Percentiles rank a stretch among this genome's conserved stretches.
Conservation (phyloP, 768 basidiomycete genomes). For the Kwoniella sp. region DNA sequence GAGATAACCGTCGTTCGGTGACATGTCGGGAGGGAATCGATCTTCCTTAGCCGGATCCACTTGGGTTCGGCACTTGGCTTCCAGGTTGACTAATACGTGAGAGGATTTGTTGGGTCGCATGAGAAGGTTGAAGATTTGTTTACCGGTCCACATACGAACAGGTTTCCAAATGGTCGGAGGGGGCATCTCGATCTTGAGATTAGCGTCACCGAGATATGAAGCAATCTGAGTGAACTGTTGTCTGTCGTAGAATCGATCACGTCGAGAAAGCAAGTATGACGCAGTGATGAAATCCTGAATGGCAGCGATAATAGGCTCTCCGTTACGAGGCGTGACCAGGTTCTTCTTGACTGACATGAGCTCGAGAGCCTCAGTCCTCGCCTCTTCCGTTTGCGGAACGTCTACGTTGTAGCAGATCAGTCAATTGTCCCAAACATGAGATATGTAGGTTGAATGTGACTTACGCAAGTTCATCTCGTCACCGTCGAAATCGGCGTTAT, state of each 20-base stretch:
- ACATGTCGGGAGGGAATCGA: slow-evolving; percentile 72
- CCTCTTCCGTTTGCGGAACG: slow-evolving; percentile 98
- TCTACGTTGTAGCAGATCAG: slow-evolving; percentile 60
- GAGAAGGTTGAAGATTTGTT: slow-evolving; percentile 95
- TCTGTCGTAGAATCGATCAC: slow-evolving; percentile 90
- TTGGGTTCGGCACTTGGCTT: slow-evolving; percentile 85
- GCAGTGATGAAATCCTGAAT: slow-evolving; percentile 99
- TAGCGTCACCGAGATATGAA: slow-evolving; percentile 88
- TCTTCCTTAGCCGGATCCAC: slow-evolving; percentile 50
- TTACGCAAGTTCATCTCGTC: slow-evolving; percentile 99
- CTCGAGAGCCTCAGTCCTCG: slow-evolving; percentile 91
- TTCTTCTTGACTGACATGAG: slow-evolving; percentile 97
- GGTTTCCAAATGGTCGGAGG: slow-evolving; percentile 95
- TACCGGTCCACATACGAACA: slow-evolving; percentile 91
- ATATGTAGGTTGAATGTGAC: slow-evolving; percentile 51
- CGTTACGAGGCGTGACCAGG: slow-evolving; percentile 95
- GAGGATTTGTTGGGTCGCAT: slow-evolving; percentile 89
- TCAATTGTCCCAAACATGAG: neutral
- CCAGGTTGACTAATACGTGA: slow-evolving; percentile 87
- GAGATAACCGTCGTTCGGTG: slow-evolving; percentile 96
- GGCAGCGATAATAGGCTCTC: slow-evolving; percentile 98
- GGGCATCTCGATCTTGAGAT: slow-evolving; percentile 89
- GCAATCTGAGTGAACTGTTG: slow-evolving; percentile 95
- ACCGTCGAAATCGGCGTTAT: slow-evolving; percentile 99
- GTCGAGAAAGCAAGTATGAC: slow-evolving; percentile 88